Base-by-base conservation (phyloP, 1,139 yeast genomes). In the Nakaseomyces delphensis region DNA sequence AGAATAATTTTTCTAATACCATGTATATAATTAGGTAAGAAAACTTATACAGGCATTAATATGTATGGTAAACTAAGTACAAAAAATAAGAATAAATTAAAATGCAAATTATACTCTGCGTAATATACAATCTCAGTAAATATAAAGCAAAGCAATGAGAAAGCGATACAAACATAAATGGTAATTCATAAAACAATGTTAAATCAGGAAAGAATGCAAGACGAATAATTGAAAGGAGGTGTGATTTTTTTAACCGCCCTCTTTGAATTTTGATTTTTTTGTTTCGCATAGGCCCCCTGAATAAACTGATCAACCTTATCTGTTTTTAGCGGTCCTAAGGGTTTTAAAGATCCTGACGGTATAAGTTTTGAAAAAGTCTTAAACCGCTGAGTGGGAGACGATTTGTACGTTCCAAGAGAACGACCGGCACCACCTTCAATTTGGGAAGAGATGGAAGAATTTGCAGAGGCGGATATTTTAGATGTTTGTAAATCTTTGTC, bases 161-260 rank as follows among this genome's bases (percentile, higher is more conserved):
- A 28, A 14, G n/a, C n/a, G n/a, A n/a, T n/a, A n/a, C n/a, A n/a
- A n/a, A n/a, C n/a, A n/a, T n/a, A n/a, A 25, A 28, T 28, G 31
- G 18, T 10, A 11, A 28, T 16, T 28, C 31, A 28, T 28, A 14
- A 28, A 28, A 13, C 7, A 28, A 28, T 28, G 9, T n/a, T 28
- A 16, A 20, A 13, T 33, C 11, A 33, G 14, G 37, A 33, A 33
- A 33, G 20, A 20, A 33, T 33, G 37, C 37, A 33, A 20, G 25
- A 20, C 8, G 37, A 20, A 13, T 25, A 33, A 13, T 33, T n/a
- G 14, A 33, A 33, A 20, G 37, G 37, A 4, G 37, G 37, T 4
- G 37, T 7, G 4, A 33, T 9, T 21, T 33, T 33, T 21, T 20
- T 33, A 33, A 20, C 37, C 4, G 14, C 24, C 14, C 14, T 33